phyloP scores from a whole-genome alignment of 2,329 filamentous ascomycete species.

The Neonectria hederae region DNA sequence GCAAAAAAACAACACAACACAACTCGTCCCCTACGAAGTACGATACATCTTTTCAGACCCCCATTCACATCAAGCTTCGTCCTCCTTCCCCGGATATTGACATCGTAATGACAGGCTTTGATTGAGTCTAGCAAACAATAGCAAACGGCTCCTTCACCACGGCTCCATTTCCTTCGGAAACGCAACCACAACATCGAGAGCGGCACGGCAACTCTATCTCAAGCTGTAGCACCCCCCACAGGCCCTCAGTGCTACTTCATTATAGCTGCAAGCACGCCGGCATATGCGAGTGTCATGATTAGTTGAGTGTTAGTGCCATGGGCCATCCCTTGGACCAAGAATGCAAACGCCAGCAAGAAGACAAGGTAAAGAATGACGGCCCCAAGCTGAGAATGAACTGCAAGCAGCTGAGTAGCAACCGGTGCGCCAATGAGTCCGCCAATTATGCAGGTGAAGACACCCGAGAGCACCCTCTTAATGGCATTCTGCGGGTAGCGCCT shows the following conservation, averaged over 20 bases:
- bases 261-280: not conserved
- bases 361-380: not conserved
- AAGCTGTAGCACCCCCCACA: not conserved
- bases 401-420: not conserved
- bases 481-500: not conserved
- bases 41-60: not conserved
- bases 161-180: not conserved
- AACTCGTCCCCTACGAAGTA: not conserved
- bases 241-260: not conserved
- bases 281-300: not conserved
- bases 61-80: not conserved
- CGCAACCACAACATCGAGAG: not conserved
- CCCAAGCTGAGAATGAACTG: not conserved
- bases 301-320: not conserved
- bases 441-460: not conserved
- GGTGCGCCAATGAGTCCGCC: not conserved
- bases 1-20: not conserved
- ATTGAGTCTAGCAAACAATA: not conserved
- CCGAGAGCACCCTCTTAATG: not conserved
- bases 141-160: not conserved
- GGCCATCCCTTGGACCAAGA: not conserved
- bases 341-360: not conserved
- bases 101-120: not conserved
- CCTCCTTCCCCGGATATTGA: not conserved
- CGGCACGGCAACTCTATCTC: not conserved